phyloP scores from a whole-genome alignment of 352 stramenopile species.

The Phytophthora niederhauseri region DNA sequence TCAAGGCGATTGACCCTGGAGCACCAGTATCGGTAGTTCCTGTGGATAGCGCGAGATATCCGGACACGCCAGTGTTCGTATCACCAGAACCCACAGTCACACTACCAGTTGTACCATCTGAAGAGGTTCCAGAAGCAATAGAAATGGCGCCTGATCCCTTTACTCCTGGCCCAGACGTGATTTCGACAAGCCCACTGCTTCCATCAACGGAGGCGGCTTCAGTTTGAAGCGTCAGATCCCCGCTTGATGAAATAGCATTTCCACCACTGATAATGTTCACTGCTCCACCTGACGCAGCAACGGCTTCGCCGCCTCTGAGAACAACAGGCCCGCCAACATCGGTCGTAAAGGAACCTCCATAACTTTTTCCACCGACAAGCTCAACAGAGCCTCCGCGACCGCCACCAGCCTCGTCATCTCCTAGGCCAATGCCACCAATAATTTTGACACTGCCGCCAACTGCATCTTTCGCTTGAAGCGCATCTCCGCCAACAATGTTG shows the following conservation, averaged over 20 bases:
- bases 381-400: constrained; percentile 49
- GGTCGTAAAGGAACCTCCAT: constrained; percentile 38
- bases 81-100: constrained; percentile 36
- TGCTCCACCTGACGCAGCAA: constrained; percentile 48
- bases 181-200: constrained; percentile 42
- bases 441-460: constrained; percentile 45
- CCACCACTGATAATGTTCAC: constrained; percentile 51
- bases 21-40: constrained; percentile 25
- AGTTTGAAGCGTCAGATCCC: constrained; percentile 44
- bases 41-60: constrained; percentile 35
- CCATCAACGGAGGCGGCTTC: constrained; percentile 37
- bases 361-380: constrained; percentile 52
- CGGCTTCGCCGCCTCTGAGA: constrained; percentile 46
- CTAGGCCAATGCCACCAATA: constrained; percentile 44
- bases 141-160: constrained; percentile 33
- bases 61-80: constrained; percentile 29
- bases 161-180: constrained; percentile 32
- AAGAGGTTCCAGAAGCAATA: constrained; percentile 33
- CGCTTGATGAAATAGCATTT: constrained; percentile 56
- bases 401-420: constrained; percentile 45
- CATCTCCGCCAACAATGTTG: constrained; percentile 45
- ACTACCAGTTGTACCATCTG: constrained; percentile 35
- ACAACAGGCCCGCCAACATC: constrained; percentile 53
- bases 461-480: constrained; percentile 42
- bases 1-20: constrained; percentile 37